Evolutionary conservation across 176 grass and related monocot genomes (phyloP).

Genomic region (Musa beccarii): DNA sequence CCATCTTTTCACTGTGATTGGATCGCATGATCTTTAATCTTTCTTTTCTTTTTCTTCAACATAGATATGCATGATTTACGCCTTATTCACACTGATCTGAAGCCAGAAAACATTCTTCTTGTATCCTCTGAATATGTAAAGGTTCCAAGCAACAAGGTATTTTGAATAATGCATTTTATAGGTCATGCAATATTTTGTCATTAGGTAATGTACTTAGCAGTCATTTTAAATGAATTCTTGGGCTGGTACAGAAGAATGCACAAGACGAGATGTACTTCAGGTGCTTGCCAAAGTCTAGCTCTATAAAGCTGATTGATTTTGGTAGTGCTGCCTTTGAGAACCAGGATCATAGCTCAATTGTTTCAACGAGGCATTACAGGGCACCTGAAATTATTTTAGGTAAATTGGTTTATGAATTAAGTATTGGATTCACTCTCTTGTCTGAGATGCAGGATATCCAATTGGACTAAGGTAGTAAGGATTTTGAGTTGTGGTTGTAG

Average conservation of each 20-base stretch:
- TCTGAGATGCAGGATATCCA: conserved; percentile 33
- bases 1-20: not conserved
- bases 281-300: conserved; percentile 96
- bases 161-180: conserved; percentile 29
- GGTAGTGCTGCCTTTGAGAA: conserved; percentile 91
- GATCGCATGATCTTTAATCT: conserved; percentile 33
- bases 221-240: conserved; percentile 50
- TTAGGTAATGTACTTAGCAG: conserved; percentile 33
- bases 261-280: conserved; percentile 77
- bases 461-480: not conserved
- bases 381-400: conserved; percentile 99
- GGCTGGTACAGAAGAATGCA: conserved; percentile 68
- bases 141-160: conserved; percentile 73
- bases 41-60: conserved; percentile 33
- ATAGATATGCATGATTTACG: conserved; percentile 92
- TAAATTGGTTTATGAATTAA: conserved; percentile 33
- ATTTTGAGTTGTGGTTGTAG: not conserved
- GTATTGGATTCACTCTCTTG: conserved; percentile 25
- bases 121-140: conserved; percentile 83
- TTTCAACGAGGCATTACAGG: conserved; percentile 99
- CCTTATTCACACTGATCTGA: conserved; percentile 99
- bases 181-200: conserved; percentile 28
- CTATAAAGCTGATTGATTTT: conserved; percentile 99
- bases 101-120: conserved; percentile 98
- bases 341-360: conserved; percentile 71